These are phyloP conservation scores for Kodamaea fungicola DNA, from an alignment of 1,139 yeast genomes.

Conservation along the genomic window DNA sequence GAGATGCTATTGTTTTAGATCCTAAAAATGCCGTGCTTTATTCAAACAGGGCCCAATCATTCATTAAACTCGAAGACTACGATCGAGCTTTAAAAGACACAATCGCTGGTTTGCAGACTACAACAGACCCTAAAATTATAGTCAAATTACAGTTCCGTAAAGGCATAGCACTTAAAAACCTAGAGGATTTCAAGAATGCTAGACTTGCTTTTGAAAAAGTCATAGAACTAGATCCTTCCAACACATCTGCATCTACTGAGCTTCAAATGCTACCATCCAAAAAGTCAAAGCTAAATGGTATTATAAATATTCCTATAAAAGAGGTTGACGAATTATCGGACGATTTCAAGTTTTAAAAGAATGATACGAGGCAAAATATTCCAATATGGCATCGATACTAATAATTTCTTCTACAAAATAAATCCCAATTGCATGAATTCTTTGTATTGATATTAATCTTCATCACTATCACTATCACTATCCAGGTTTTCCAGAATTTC, in stretches of 20 bases:
- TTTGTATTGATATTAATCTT: too few relatives aligned
- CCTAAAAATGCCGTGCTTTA: slow-evolving; percentile 59
- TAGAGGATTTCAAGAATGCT: slow-evolving; percentile 32
- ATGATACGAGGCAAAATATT: background rate
- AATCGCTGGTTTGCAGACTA: slow-evolving; percentile 48
- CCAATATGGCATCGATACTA: background rate
- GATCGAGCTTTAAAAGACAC: slow-evolving; percentile 61
- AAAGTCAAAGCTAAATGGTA: slow-evolving; percentile 10
- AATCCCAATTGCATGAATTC: too few relatives aligned
- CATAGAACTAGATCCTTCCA: slow-evolving; percentile 42
- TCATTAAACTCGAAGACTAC: slow-evolving; percentile 53
- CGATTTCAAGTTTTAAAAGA: slow-evolving; percentile 20
- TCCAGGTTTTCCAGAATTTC: background rate
- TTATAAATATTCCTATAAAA: slow-evolving; percentile 32
- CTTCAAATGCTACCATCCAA: slow-evolving; percentile 13
- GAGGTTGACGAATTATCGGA: slow-evolving; percentile 46
- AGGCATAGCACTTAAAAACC: slow-evolving; percentile 43
- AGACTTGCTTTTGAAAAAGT: slow-evolving; percentile 37
- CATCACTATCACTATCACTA: background rate
- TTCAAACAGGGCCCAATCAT: slow-evolving; percentile 78
- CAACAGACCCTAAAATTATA: slow-evolving; percentile 26
- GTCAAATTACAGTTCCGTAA: slow-evolving; percentile 59
- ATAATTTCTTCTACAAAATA: too few relatives aligned
- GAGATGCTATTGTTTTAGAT: slow-evolving; percentile 60
- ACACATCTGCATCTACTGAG: slow-evolving; percentile 31